Conservation (phyloP, 2,329 filamentous ascomycete genomes). For the Eutypella sp. region DNA sequence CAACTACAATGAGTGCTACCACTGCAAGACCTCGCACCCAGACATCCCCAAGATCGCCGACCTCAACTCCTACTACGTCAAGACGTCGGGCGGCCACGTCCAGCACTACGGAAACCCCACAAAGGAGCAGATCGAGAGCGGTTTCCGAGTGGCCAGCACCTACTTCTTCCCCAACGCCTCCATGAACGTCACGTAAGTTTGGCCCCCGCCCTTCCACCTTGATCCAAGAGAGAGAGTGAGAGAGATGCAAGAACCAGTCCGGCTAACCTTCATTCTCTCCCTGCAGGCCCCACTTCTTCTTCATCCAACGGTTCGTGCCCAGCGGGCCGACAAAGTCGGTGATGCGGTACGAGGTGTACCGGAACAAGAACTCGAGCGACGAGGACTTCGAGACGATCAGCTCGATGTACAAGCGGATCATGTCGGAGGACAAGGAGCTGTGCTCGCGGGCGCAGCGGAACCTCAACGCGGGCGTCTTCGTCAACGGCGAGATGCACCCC, state of each 20-base stretch:
- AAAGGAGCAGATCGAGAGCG: constrained; percentile 42
- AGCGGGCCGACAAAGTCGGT: constrained; percentile 42
- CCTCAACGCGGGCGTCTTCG: constrained; percentile 55
- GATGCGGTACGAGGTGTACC: constrained; percentile 60
- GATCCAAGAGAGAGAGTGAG: too few species aligned
- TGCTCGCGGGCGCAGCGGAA: constrained; percentile 57
- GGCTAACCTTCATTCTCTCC: background rate
- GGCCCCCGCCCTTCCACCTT: background rate
- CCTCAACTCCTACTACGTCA: constrained; percentile 49
- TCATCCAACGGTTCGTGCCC: constrained; percentile 59
- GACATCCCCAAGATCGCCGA: constrained; percentile 53
- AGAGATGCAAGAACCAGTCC: too few species aligned
- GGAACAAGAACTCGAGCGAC: constrained; percentile 55
- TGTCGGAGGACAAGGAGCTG: constrained; percentile 60
- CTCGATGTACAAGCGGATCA: constrained; percentile 58
- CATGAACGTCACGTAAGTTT: constrained; percentile 44
- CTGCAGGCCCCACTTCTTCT: constrained; percentile 55
- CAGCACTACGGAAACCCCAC: constrained; percentile 44
- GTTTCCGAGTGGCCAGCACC: constrained; percentile 40
- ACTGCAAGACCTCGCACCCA: constrained; percentile 56
- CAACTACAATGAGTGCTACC: constrained; percentile 65
- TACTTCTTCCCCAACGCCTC: constrained; percentile 49
- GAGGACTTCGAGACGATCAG: constrained; percentile 53
- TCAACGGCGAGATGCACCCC: constrained; percentile 60
- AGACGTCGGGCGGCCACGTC: constrained; percentile 44